Evolutionary conservation across 257 asterid genomes (phyloP), one percentile per base, ranked within the genome.

Genomic region (Ophiorrhiza pumila): DNA sequence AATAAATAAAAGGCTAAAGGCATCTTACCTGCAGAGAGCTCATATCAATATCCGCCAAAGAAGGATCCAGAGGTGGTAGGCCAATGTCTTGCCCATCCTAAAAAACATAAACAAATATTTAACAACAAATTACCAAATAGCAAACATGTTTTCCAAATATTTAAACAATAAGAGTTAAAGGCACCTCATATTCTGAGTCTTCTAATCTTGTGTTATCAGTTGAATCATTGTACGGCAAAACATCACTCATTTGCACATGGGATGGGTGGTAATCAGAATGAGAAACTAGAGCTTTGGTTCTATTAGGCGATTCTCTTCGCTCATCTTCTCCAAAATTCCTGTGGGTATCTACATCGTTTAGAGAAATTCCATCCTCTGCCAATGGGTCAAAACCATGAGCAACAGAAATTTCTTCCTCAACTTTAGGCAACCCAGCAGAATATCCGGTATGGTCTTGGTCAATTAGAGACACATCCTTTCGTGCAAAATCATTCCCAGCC

Each of bases 401-500:
- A 76, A 83, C 55, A 59, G 89, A 85, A 69, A 85, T 72, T 74
- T 80, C 93, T 76, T 90, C 92, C 71, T 84, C 89, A 76, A 84
- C 87, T 77, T 84, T 87, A 66, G 83, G 76, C 55, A 85, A 87
- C 72, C 80, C 88, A 69, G 89, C 53, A 22, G 97, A 74, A 78
- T 81, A 83, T 35, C 87, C 81, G 60, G 87, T 81, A 68, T 91
- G 96, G 79, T 93, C 97, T 83, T 93, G 97, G 80, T 91, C 98
- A 43, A 93, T 92, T 78, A 92, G 91, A 76, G 96, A 92, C 74
- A 90, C 85, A 77, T 91, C 96, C 70, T 85, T 93, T 81, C 87
- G 84, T 37, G 88, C 62, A 84, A 93, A 91, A 74, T 82, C 94
- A 83, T 89, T 91, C 72, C 97, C 96, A 37, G 94, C 96, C 85